Conservation (phyloP, 208 protist genomes). For the Wallacemonas rigidus region DNA sequence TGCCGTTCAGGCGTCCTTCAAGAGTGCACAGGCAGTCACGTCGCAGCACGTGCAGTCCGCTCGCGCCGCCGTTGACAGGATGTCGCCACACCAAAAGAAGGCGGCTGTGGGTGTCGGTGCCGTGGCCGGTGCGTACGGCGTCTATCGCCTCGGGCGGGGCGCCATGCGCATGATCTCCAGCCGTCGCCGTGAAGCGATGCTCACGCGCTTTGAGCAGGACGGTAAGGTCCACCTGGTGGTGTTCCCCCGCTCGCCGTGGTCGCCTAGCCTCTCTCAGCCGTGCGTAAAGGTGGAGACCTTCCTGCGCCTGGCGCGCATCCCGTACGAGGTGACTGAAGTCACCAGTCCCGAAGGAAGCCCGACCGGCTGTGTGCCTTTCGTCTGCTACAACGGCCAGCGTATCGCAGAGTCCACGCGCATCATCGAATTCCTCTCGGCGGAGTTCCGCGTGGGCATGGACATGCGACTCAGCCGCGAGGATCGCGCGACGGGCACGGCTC, state of each 20-base stretch:
- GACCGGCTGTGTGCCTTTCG: conserved; percentile 28
- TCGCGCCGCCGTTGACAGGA: not conserved
- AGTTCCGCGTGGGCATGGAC: conserved; percentile 26
- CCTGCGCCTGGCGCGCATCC: conserved; percentile 27
- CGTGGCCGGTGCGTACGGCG: conserved; percentile 2
- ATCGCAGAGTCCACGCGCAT: conserved; percentile 22
- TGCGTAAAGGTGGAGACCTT: conserved; percentile 34
- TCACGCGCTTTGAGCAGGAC: conserved; percentile 18
- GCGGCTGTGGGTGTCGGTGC: conserved; percentile 14
- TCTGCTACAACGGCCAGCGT: conserved; percentile 23
- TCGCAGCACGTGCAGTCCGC: not conserved
- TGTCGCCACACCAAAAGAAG: conserved; percentile 22
- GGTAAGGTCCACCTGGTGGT: conserved; percentile 30
- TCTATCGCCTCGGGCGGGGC: conserved; percentile 7
- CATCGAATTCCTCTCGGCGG: conserved; percentile 22
- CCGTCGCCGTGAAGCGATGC: conserved; percentile 17
- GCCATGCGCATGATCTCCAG: not conserved
- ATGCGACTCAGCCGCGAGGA: conserved; percentile 6
- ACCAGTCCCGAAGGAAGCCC: conserved; percentile 22
- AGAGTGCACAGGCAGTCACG: conserved; percentile 1
- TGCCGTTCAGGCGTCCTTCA: conserved; percentile 13
- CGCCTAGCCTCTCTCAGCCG: conserved; percentile 18
- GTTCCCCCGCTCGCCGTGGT: conserved; percentile 22
- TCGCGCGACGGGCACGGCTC: conserved; percentile 13
- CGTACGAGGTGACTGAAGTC: conserved; percentile 19